Evolutionary conservation across 345 rosid genomes (phyloP).

Genomic region (Salix brachista): DNA sequence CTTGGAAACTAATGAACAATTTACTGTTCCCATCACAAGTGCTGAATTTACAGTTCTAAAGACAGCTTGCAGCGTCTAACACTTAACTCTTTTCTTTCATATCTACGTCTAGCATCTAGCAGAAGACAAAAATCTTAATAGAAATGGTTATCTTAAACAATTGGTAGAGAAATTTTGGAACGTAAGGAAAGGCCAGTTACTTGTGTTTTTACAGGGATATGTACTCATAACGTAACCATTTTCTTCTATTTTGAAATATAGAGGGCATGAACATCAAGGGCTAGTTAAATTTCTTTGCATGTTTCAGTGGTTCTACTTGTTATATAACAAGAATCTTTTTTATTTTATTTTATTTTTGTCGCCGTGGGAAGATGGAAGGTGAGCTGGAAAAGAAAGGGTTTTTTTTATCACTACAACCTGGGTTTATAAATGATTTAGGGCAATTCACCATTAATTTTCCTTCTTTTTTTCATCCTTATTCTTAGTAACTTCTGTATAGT

Average conservation of each 20-base stretch:
- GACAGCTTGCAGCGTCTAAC: constrained; percentile 81
- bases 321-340: background rate
- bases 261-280: background rate
- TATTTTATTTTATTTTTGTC: too few species aligned
- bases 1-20: constrained; percentile 50
- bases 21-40: constrained; percentile 62
- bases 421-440: too few species aligned
- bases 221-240: background rate
- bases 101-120: background rate
- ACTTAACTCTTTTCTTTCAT: background rate
- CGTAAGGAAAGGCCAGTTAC: background rate
- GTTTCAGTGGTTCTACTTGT: background rate
- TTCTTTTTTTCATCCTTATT: too few species aligned
- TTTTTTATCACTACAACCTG: too few species aligned
- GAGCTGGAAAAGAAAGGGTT: background rate
- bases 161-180: background rate
- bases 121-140: background rate
- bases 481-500: too few species aligned
- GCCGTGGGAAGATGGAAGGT: background rate
- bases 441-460: background rate
- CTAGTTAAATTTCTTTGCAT: background rate
- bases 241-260: background rate
- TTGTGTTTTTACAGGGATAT: background rate
- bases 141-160: background rate
- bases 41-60: constrained; percentile 88